Conservation (phyloP, 345 rosid species). For the Nephelium lappaceum region DNA sequence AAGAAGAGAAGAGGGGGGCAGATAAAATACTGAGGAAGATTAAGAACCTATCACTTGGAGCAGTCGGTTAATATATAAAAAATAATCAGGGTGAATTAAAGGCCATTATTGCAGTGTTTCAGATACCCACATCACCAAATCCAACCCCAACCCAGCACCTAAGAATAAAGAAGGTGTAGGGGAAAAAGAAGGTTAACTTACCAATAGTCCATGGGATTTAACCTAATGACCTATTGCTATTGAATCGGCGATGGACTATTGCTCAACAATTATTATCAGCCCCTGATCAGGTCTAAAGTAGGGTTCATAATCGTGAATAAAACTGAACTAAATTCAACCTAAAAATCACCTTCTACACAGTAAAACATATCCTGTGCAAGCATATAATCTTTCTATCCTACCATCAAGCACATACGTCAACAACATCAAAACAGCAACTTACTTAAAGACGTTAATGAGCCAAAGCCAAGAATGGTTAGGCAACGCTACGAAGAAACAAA, state of each 20-base stretch:
- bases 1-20: background rate
- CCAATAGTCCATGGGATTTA: background rate
- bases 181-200: no score
- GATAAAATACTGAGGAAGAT: background rate
- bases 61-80: no score
- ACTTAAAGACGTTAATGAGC: constrained; percentile 81
- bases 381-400: background rate
- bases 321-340: background rate
- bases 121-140: background rate
- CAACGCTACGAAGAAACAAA: constrained; percentile 77
- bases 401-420: no score
- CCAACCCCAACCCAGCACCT: no score
- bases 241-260: background rate
- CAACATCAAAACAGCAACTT: constrained; percentile 33
- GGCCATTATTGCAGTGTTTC: background rate
- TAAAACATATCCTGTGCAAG: background rate
- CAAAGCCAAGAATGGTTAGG: constrained; percentile 81
- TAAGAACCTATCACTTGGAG: no score
- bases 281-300: no score
- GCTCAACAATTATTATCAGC: background rate
- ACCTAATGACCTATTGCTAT: background rate
- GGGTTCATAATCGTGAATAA: no score
- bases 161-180: background rate
- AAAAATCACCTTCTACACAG: background rate
- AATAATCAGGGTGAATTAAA: background rate